Conservation (phyloP, 352 stramenopile genomes). For the Phytopythium kandeliae region DNA sequence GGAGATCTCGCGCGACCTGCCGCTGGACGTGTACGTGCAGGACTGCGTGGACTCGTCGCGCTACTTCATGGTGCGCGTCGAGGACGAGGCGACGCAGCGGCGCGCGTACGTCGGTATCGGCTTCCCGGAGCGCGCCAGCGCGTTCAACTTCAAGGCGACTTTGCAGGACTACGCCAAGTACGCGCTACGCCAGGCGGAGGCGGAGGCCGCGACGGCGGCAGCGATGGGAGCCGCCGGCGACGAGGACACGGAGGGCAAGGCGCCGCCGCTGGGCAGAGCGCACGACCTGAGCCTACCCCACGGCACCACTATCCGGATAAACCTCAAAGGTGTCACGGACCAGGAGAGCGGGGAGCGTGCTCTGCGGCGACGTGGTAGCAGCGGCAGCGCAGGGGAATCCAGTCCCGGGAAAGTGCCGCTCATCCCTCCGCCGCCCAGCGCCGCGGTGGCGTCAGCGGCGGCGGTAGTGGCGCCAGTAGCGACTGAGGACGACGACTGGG, state of each 20-base stretch:
- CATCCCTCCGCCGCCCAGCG: conserved; percentile 49
- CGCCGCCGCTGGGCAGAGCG: conserved; percentile 21
- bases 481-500: conserved; percentile 69
- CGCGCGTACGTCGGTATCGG: conserved; percentile 76
- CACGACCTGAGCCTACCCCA: conserved; percentile 60
- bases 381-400: conserved; percentile 14
- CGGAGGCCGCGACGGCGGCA: no score
- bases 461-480: conserved; percentile 15
- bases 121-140: conserved; percentile 65
- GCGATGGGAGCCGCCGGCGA: conserved; percentile 8
- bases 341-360: conserved; percentile 19
- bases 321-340: conserved; percentile 43
- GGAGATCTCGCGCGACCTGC: conserved; percentile 51
- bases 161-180: conserved; percentile 86
- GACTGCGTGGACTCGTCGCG: conserved; percentile 85
- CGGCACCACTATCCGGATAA: conserved; percentile 74
- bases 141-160: conserved; percentile 85
- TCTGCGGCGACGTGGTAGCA: conserved; percentile 20
- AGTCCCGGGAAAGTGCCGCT: conserved; percentile 41
- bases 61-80: conserved; percentile 85
- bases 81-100: conserved; percentile 66
- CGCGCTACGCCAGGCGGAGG: conserved; percentile 30
- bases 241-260: neutral
- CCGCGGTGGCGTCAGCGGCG: conserved; percentile 14
- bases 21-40: conserved; percentile 73